Percentiles rank a stretch among this genome's conserved stretches.
These are phyloP conservation scores for Jatropha curcas DNA, from an alignment of 345 rosid genomes.

Conservation along the genomic window DNA sequence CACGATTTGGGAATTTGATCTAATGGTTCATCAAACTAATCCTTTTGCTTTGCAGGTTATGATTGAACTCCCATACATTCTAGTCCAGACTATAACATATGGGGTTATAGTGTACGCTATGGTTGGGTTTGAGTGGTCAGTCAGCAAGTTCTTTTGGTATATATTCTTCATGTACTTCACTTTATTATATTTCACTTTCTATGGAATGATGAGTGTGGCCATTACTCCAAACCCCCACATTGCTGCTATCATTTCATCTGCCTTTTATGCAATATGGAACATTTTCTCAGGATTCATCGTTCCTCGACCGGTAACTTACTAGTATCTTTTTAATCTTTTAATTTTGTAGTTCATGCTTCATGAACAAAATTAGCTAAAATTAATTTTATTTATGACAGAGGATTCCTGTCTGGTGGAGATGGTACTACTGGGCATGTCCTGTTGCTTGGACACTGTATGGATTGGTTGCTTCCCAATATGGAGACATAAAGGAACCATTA, in stretches of 20 bases:
- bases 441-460: slow-evolving; percentile 62
- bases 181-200: slow-evolving; percentile 55
- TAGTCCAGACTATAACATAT: slow-evolving; percentile 49
- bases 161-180: slow-evolving; percentile 61
- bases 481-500: slow-evolving; percentile 42
- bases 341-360: too few species aligned
- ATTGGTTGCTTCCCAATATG: slow-evolving; percentile 52
- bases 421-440: slow-evolving; percentile 63
- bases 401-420: slow-evolving; percentile 71
- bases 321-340: too few species aligned
- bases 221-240: slow-evolving; percentile 53
- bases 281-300: slow-evolving; percentile 58
- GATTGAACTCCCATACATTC: slow-evolving; percentile 60
- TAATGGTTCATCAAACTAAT: too few species aligned
- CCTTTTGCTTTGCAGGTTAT: too few species aligned
- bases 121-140: slow-evolving; percentile 66
- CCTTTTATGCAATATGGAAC: slow-evolving; percentile 53
- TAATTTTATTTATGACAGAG: slow-evolving; percentile 38
- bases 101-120: slow-evolving; percentile 59
- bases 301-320: slow-evolving; percentile 49
- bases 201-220: slow-evolving; percentile 50
- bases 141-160: slow-evolving; percentile 63
- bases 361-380: too few species aligned
- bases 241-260: slow-evolving; percentile 48
- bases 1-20: too few species aligned